Percentiles rank a stretch among this genome's conserved stretches.
Evolutionary conservation across 176 grass and related monocot species (phyloP).

Genomic region (Phoenix roebelenii): DNA sequence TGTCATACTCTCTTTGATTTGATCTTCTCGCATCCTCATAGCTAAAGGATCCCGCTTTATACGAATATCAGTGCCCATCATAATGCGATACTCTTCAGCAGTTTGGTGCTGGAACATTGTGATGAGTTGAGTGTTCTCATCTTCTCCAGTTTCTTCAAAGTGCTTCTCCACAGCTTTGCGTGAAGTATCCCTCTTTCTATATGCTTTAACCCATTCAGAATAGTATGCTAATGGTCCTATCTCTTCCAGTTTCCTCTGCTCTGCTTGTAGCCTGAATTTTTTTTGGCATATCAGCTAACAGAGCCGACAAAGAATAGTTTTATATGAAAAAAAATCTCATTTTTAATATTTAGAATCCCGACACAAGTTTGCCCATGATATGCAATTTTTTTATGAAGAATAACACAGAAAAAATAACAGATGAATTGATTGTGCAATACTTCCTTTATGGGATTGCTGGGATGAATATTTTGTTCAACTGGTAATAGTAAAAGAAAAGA

Average conservation of each 20-base stretch:
- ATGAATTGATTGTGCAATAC: too few species aligned
- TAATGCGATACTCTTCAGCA: slow-evolving; percentile 71
- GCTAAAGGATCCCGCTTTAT: slow-evolving; percentile 76
- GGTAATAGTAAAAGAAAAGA: too few species aligned
- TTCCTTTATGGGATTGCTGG: too few species aligned
- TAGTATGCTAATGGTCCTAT: slow-evolving; percentile 91
- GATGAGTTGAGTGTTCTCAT: slow-evolving; percentile 73
- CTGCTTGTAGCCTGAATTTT: slow-evolving; percentile 72
- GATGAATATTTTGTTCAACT: too few species aligned
- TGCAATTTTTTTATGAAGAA: too few species aligned
- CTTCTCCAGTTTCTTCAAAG: slow-evolving; percentile 83
- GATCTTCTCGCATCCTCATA: slow-evolving; percentile 80
- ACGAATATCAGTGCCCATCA: slow-evolving; percentile 78
- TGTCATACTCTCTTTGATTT: slow-evolving; percentile 81
- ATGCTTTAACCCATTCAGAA: slow-evolving; percentile 92
- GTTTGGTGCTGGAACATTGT: slow-evolving; percentile 87
- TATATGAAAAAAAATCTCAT: too few species aligned
- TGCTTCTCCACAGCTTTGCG: slow-evolving; percentile 57
- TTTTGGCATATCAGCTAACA: slow-evolving; percentile 31
- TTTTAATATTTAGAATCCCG: too few species aligned
- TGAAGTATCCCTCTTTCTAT: slow-evolving; percentile 60
- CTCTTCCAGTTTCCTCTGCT: slow-evolving; percentile 58
- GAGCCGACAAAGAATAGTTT: neutral
- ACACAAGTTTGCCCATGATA: too few species aligned
- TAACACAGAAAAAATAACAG: too few species aligned